phyloP scores from a whole-genome alignment of 306 rosid genomes.

The Acmispon strigosus region DNA sequence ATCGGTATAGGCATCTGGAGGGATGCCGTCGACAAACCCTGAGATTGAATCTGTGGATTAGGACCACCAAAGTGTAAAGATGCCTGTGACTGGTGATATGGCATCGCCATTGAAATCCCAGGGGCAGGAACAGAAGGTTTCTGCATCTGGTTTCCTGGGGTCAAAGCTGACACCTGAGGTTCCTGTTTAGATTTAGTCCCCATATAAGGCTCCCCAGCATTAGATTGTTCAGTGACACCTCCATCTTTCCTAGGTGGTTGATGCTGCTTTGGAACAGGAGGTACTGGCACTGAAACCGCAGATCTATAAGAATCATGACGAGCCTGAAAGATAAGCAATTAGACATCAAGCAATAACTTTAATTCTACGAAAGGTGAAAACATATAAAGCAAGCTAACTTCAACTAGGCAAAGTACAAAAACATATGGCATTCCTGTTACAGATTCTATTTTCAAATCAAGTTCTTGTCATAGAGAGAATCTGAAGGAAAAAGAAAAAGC shows the following conservation, averaged over 20 bases:
- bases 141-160: constrained; percentile 50
- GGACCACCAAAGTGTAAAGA: constrained; percentile 73
- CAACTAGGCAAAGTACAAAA: neutral
- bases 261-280: constrained; percentile 72
- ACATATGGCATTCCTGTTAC: neutral
- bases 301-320: constrained; percentile 51
- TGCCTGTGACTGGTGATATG: constrained; percentile 63
- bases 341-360: constrained; percentile 3
- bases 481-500: too few species aligned
- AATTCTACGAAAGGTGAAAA: neutral
- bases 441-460: constrained; percentile 3
- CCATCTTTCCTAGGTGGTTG: constrained; percentile 61
- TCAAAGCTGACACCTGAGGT: constrained; percentile 35
- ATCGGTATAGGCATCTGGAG: constrained; percentile 65
- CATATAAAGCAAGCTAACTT: neutral
- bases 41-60: constrained; percentile 74
- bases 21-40: constrained; percentile 58
- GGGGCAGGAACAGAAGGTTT: constrained; percentile 56
- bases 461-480: neutral
- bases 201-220: constrained; percentile 37
- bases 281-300: constrained; percentile 52
- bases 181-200: constrained; percentile 52
- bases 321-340: constrained; percentile 45
- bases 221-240: constrained; percentile 40
- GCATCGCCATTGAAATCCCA: constrained; percentile 60